Evolutionary conservation across 148 eudicot species (phyloP), one percentile per base, ranked within the genome.

Genomic region (Camellia japonica): DNA sequence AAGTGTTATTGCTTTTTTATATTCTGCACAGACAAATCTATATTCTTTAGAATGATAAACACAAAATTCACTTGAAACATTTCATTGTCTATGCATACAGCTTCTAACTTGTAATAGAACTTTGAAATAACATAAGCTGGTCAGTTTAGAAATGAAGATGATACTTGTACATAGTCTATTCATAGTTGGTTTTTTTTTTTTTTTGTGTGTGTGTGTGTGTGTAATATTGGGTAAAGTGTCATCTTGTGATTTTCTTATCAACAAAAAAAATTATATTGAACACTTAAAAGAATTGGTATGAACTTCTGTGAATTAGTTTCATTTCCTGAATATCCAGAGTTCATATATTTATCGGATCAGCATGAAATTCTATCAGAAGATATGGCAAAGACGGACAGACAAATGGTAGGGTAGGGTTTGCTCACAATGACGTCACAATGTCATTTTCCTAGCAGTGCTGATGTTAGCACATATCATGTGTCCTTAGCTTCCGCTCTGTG

Each of bases 1-100:
- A 92, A 91, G 99, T 88, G 20, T 10, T 56, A 6, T 72, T 62
- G 11, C n/a, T 78, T 44, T 66, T 52, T 49, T 76, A 9, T 55
- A 4, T 43, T 68, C 54, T 73, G 56, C 38, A 63, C 13, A 7
- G 43, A 61, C 9, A 71, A 47, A 41, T 76, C 46, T 59, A 1
- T 43, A 10, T 3, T 6, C 18, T 44, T 15, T 19, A 11, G 23
- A n/a, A 56, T 30, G 38, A 12, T 58, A 41, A 23, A 52, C 62
- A 12, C 18, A 51, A 73, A 41, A 13, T 54, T 30, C 23, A 14
- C n/a, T 72, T 19, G 42, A 51, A 52, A 51, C 3, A 71, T 55
- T 52, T 52, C 18, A 0, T 7, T 54, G 12, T 73, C 41, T 73
- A 52, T 23, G 38, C 12, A 23, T 30, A 20, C 38, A 54, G 44